phyloP scores from a whole-genome alignment of 352 stramenopile genomes.

The Pythium dissimile region DNA sequence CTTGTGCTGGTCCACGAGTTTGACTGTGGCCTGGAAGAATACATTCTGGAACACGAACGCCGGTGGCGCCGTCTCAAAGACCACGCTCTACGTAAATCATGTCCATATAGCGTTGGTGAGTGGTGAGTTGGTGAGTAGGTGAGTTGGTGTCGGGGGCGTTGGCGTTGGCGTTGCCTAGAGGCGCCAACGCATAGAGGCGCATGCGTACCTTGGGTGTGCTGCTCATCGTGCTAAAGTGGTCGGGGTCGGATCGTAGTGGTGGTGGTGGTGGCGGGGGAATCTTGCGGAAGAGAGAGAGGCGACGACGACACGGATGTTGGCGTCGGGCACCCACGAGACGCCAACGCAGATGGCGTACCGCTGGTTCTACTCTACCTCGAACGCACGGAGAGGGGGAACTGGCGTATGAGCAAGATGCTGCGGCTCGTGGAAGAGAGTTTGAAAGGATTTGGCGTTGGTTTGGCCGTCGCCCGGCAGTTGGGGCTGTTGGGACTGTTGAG shows the following conservation, averaged over 20 bases:
- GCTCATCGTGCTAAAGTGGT: not conserved
- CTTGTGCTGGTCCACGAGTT: slow-evolving; percentile 63
- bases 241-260: not conserved
- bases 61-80: slow-evolving; percentile 50
- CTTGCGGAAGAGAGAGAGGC: not conserved
- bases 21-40: slow-evolving; percentile 50
- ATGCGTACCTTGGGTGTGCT: not conserved
- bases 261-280: not conserved
- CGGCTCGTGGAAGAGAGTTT: not conserved
- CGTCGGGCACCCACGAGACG: not conserved
- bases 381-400: not conserved
- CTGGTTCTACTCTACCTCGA: not conserved
- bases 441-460: not conserved
- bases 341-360: not conserved
- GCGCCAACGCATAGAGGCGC: not conserved
- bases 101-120: not conserved
- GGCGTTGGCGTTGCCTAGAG: no score
- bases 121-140: no score
- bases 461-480: no score
- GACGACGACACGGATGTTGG: no score
- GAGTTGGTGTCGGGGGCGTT: no score
- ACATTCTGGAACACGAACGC: slow-evolving; percentile 64
- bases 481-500: not conserved
- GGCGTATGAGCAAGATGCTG: not conserved
- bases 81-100: slow-evolving; percentile 35